Conservation (phyloP, 305 asterid genomes). For the Fraxinus greggii region DNA sequence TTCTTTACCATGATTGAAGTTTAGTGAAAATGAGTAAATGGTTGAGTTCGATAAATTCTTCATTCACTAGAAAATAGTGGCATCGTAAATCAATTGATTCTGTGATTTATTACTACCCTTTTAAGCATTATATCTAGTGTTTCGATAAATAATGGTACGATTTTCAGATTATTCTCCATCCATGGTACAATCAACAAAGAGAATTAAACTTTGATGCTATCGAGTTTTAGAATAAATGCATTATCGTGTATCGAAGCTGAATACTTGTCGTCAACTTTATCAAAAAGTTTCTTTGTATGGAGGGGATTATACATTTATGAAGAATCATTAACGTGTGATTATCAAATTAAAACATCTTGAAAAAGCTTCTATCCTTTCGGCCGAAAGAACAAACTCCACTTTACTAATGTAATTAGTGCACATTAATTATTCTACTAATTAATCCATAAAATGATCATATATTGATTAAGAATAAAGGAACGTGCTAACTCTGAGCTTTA, state of each 20-base stretch:
- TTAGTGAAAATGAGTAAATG: not conserved
- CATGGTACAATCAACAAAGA: not conserved
- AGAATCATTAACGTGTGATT: slow-evolving; percentile 10
- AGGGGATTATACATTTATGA: not conserved
- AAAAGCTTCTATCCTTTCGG: slow-evolving; percentile 25
- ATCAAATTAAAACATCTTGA: not conserved
- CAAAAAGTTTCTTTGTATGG: not conserved
- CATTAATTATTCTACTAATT: not conserved
- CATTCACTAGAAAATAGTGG: not conserved
- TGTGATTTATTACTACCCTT: not conserved
- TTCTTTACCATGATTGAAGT: not conserved
- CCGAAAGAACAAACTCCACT: slow-evolving; percentile 14
- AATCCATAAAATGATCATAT: not conserved
- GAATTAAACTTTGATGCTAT: not conserved
- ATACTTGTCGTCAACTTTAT: not conserved
- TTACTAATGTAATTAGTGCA: not conserved
- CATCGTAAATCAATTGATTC: not conserved
- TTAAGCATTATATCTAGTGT: not conserved
- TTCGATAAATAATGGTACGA: not conserved
- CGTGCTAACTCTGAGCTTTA: slow-evolving; percentile 30
- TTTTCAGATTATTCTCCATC: not conserved
- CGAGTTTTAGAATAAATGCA: not conserved
- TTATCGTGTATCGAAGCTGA: not conserved
- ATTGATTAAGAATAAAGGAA: slow-evolving; percentile 15
- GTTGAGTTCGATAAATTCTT: not conserved